phyloP scores from a whole-genome alignment of 2,329 filamentous ascomycete species.

The Pleomassaria siparia region DNA sequence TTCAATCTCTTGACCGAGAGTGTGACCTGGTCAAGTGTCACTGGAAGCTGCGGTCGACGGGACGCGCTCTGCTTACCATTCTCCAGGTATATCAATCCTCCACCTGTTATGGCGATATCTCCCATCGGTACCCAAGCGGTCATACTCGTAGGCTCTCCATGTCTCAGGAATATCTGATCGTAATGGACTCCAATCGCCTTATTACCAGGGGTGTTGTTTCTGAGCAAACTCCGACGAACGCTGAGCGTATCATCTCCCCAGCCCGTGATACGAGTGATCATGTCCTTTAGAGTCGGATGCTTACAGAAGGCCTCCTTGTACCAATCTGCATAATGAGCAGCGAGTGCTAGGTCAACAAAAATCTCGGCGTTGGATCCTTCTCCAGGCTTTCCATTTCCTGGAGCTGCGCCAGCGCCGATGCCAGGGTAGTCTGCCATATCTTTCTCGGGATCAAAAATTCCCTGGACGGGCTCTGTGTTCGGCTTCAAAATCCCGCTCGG shows the following conservation, averaged over 20 bases:
- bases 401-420: constrained; percentile 55
- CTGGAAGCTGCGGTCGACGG: constrained; percentile 2
- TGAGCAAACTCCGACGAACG: constrained; percentile 53
- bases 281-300: constrained; percentile 53
- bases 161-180: constrained; percentile 59
- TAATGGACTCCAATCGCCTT: constrained; percentile 63
- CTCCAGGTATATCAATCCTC: constrained; percentile 62
- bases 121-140: constrained; percentile 63
- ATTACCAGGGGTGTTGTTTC: constrained; percentile 60
- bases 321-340: constrained; percentile 52
- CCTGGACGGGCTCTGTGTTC: constrained; percentile 53
- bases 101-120: constrained; percentile 56
- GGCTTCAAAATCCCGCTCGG: constrained; percentile 60
- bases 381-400: constrained; percentile 49
- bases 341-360: constrained; percentile 55
- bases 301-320: constrained; percentile 57
- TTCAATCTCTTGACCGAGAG: constrained; percentile 54
- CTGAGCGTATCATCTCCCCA: constrained; percentile 55
- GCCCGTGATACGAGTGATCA: constrained; percentile 54
- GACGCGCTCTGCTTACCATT: constrained; percentile 33
- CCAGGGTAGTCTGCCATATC: constrained; percentile 51
- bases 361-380: constrained; percentile 40
- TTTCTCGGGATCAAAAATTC: constrained; percentile 54
- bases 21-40: constrained; percentile 36
- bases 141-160: constrained; percentile 57